A percentile compares a stretch with the other conserved stretches of the same genome.
These are phyloP conservation scores for Aegilops umbellulata DNA, from an alignment of 176 grass and related monocot genomes.

Conservation along the genomic window DNA sequence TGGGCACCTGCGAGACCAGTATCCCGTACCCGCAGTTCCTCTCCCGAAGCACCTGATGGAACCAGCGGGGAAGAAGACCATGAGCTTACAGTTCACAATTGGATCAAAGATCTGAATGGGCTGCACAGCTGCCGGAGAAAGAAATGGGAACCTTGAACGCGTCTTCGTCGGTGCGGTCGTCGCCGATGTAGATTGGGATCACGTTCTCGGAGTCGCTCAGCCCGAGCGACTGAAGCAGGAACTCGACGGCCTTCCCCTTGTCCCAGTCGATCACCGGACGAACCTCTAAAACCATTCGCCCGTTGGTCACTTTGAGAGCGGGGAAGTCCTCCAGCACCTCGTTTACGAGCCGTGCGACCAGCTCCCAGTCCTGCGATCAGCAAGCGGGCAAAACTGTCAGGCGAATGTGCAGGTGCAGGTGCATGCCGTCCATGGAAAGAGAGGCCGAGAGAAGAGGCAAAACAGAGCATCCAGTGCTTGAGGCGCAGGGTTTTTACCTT, in stretches of 20 bases:
- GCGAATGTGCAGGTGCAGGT: not conserved
- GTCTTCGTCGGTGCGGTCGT: conserved; percentile 91
- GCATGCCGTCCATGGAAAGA: not conserved
- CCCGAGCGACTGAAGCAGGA: conserved; percentile 73
- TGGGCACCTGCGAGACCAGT: conserved; percentile 72
- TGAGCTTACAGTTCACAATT: not conserved
- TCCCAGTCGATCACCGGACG: conserved; percentile 94
- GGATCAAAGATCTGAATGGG: not conserved
- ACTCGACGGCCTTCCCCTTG: conserved; percentile 94
- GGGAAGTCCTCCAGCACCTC: conserved; percentile 60
- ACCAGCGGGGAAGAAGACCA: not conserved
- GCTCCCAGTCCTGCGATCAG: conserved; percentile 54
- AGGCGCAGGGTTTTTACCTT: conserved; percentile 40
- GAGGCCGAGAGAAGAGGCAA: not conserved
- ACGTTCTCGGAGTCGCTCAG: conserved; percentile 51
- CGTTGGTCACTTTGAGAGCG: conserved; percentile 68
- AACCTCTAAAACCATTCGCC: conserved; percentile 99
- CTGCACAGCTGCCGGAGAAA: not conserved
- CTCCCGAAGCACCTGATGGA: conserved; percentile 57
- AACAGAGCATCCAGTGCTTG: no score
- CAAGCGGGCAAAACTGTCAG: not conserved
- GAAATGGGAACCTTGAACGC: conserved; percentile 72
- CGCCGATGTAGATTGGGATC: conserved; percentile 92
- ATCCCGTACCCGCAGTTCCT: conserved; percentile 68
- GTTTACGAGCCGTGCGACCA: conserved; percentile 61